Base-by-base conservation (phyloP, 139 green algal genomes). In the Coelastrella sp. region DNA sequence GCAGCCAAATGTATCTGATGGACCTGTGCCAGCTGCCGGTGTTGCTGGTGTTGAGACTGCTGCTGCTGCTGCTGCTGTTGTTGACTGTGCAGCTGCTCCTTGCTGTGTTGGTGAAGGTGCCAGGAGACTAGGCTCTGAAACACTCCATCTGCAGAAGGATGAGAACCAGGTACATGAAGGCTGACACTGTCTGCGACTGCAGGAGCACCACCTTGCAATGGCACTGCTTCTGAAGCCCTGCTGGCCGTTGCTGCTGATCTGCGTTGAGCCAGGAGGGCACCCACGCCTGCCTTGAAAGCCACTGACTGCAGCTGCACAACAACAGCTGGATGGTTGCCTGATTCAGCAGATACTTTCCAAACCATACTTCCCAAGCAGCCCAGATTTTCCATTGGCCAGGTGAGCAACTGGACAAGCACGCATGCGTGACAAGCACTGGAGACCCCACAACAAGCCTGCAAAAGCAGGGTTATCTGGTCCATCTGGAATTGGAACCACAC, bases 1-100 rank as follows among this genome's bases (percentile, higher is more conserved):
- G 84, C 63, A 27, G 84, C 61, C 24, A 22, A 27, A 20, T 22
- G 63, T 63, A 65, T 17, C 17, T 61, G 75, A 66, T 58, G 59
- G 12, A 14, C 7, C 11, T 10, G 15, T 66, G 80, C 49, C 78
- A 49, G 65, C 78, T 87, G 78, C 78, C 59, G 20, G 14, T 72
- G 27, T n/a, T 81, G 75, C 74, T 73, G 56, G 8, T 57, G 49
- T 49, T 75, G 65, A 60, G 78, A 20, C 57, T 91, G 87, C 66
- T 76, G 87, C 78, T 87, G 87, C 10, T 87, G 82, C 24, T 78
- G 61, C 82, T 61, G 82, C 8, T 78, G 14, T 14, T 87, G 65
- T 24, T 58, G 65, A 27, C 25, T 25, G 61, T 73, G 79, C 24
- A 27, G 65, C 68, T 70, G 63, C 15, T 70, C 63, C 9, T 70